Evolutionary conservation across 306 rosid genomes (phyloP).

Genomic region (Benincasa hispida): DNA sequence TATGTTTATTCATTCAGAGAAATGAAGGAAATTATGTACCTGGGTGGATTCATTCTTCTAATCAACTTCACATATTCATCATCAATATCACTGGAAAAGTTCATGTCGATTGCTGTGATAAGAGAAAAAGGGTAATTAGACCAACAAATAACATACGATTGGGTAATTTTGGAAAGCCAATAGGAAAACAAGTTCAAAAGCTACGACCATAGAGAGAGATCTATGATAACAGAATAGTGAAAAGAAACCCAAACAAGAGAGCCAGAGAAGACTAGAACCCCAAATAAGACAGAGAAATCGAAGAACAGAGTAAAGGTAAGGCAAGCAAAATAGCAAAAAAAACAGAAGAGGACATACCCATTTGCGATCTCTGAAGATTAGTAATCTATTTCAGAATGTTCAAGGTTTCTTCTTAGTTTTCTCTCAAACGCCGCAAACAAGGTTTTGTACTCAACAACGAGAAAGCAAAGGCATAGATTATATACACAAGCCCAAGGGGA

Average conservation of each 20-base stretch:
- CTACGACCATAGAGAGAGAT: not conserved
- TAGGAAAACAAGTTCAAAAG: not conserved
- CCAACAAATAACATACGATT: not conserved
- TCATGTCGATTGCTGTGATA: slow-evolving; percentile 54
- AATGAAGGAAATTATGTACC: slow-evolving; percentile 12
- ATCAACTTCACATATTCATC: slow-evolving; percentile 84
- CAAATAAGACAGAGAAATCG: not conserved
- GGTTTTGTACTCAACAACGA: not conserved
- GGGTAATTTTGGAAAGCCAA: not conserved
- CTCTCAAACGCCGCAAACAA: slow-evolving; percentile 1
- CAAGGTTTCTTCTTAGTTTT: not conserved
- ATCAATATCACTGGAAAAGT: slow-evolving; percentile 69
- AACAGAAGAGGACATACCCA: slow-evolving; percentile 2
- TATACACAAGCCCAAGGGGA: slow-evolving; percentile 3
- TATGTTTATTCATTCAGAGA: not conserved
- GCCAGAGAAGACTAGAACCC: not conserved
- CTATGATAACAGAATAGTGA: not conserved
- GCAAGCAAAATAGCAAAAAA: not conserved
- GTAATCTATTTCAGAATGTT: not conserved
- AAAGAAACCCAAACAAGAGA: not conserved
- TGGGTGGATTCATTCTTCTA: slow-evolving; percentile 88
- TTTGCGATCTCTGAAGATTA: not conserved
- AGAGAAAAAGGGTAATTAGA: not conserved
- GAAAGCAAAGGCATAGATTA: not conserved
- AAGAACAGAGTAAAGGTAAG: not conserved